Evolutionary conservation across 73 alveolate species (phyloP).

Genomic region (Blepharisma japonicum): DNA sequence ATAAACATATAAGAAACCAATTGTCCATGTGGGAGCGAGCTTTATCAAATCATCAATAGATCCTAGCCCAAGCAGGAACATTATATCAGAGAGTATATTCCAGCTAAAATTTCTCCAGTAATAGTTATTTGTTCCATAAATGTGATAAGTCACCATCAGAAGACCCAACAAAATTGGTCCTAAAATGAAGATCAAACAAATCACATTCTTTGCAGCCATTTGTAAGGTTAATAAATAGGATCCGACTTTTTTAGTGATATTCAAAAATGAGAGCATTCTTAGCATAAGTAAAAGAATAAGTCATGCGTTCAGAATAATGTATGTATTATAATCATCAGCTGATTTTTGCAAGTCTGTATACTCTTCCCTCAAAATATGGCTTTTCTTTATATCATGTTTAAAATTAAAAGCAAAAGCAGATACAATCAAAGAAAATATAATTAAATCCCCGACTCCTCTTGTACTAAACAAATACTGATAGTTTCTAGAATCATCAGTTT

Average conservation of each 20-base stretch:
- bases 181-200: slow-evolving; percentile 6
- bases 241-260: neutral
- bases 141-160: neutral
- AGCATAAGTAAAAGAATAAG: neutral
- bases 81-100: neutral
- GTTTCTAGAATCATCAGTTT: neutral
- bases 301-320: neutral
- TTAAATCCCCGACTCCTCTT: neutral
- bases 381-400: neutral
- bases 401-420: slow-evolving; percentile 15
- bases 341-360: neutral
- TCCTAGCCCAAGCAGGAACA: neutral
- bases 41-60: neutral
- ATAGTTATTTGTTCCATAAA: neutral
- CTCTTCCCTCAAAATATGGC: neutral
- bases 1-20: slow-evolving; percentile 14
- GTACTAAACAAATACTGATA: neutral
- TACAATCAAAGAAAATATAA: neutral
- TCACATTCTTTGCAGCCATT: slow-evolving; percentile 8
- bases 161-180: neutral
- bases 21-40: neutral
- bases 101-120: neutral
- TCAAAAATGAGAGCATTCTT: neutral
- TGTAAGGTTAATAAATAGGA: neutral
- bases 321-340: neutral